phyloP scores from a whole-genome alignment of 345 rosid genomes.

The Sisymbrium irio region DNA sequence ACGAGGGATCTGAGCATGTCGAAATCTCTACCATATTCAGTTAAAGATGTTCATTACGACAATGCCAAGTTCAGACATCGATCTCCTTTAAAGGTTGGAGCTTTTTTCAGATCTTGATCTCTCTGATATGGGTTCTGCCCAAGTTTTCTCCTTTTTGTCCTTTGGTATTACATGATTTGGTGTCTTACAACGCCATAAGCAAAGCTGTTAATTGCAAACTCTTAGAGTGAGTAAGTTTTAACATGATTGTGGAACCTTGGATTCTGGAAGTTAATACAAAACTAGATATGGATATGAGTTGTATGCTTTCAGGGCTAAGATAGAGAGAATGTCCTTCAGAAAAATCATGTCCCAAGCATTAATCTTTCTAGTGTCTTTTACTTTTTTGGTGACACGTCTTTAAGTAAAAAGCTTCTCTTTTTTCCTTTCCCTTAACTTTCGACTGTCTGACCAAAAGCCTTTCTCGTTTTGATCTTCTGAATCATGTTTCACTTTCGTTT shows the following conservation, averaged over 20 bases:
- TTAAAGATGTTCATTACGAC: conserved; percentile 84
- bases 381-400: neutral
- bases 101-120: too few relatives aligned
- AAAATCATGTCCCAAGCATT: neutral
- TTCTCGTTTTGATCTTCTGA: neutral
- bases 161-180: neutral
- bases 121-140: too few relatives aligned
- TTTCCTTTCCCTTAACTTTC: neutral
- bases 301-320: neutral
- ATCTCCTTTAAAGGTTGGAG: conserved; percentile 57
- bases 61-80: conserved; percentile 95
- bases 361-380: neutral
- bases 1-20: conserved; percentile 49
- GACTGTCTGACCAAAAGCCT: conserved; percentile 5
- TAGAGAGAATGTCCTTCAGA: neutral
- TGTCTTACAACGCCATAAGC: too few relatives aligned
- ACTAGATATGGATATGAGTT: neutral
- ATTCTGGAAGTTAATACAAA: neutral
- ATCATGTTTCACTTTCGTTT: conserved; percentile 2
- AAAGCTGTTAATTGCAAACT: too few relatives aligned
- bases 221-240: neutral
- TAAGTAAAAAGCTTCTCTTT: neutral
- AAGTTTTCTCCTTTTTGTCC: neutral
- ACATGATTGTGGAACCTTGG: conserved; percentile 5
- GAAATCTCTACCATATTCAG: conserved; percentile 69